A percentile compares a stretch with the other conserved stretches of the same genome.
These are phyloP conservation scores for Cytospora mali DNA, from an alignment of 2,329 filamentous ascomycete species.

Conservation along the genomic window DNA sequence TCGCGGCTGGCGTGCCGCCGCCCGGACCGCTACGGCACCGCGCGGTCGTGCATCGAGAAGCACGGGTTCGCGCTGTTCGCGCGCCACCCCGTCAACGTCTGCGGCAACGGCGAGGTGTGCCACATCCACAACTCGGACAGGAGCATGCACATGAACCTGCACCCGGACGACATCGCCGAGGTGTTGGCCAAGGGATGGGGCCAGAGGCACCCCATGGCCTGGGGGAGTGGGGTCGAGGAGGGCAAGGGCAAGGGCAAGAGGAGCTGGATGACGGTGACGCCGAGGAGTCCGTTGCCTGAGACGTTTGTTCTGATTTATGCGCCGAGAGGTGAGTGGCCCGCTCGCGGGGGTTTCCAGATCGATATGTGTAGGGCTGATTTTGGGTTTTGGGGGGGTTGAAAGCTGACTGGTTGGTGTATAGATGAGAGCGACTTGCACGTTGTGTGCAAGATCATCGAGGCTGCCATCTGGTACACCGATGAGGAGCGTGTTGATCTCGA, in stretches of 20 bases:
- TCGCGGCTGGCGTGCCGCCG: constrained; percentile 50
- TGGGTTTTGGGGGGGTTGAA: not conserved
- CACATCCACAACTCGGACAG: constrained; percentile 79
- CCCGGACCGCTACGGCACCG: constrained; percentile 57
- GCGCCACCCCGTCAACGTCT: constrained; percentile 64
- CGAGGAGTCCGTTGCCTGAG: constrained; percentile 66
- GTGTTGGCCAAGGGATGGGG: constrained; percentile 80
- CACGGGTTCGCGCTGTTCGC: constrained; percentile 78
- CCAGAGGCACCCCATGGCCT: constrained; percentile 68
- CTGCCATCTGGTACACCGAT: constrained; percentile 69
- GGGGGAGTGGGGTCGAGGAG: no score
- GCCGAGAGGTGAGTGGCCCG: constrained; percentile 55
- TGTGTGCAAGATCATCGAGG: constrained; percentile 70
- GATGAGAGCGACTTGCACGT: constrained; percentile 67
- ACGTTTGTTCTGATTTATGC: constrained; percentile 85
- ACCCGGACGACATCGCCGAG: constrained; percentile 74
- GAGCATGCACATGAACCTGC: constrained; percentile 77
- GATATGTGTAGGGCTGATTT: no score
- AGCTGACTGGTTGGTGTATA: constrained; percentile 32
- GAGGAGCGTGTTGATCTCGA: constrained; percentile 29
- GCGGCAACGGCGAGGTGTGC: constrained; percentile 78
- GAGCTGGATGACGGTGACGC: constrained; percentile 21
- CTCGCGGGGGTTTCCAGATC: no score
- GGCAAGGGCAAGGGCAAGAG: not conserved
- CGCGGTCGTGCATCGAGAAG: constrained; percentile 79